Percentiles rank a stretch among this genome's conserved stretches.
These are phyloP conservation scores for Cornus controversa DNA, from an alignment of 148 eudicot species.

Conservation along the genomic window DNA sequence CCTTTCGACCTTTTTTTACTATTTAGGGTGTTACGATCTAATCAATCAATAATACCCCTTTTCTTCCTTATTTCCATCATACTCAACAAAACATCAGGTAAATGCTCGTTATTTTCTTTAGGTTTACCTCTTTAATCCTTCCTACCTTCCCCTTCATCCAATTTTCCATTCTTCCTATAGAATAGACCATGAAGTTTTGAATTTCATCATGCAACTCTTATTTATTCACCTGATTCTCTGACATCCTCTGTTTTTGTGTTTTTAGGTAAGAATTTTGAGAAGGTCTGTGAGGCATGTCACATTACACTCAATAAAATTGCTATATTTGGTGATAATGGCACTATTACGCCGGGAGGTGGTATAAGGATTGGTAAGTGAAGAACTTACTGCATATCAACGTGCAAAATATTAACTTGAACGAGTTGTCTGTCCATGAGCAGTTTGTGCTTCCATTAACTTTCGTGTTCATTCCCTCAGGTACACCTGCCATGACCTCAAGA, in stretches of 20 bases:
- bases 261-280: conserved; percentile 77
- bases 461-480: conserved; percentile 44
- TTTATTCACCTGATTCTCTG: conserved; percentile 1
- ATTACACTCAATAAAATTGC: conserved; percentile 83
- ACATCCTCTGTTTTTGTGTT: background rate
- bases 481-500: conserved; percentile 97
- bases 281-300: conserved; percentile 89
- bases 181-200: too few species aligned
- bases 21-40: too few species aligned
- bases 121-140: too few species aligned
- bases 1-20: too few species aligned
- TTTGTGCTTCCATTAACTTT: background rate
- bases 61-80: too few species aligned
- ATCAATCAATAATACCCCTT: too few species aligned
- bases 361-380: conserved; percentile 52
- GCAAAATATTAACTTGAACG: background rate
- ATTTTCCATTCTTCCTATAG: too few species aligned
- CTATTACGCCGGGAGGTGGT: conserved; percentile 76
- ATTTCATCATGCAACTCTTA: too few species aligned
- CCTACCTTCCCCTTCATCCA: too few species aligned
- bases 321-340: conserved; percentile 75
- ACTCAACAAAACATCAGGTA: too few species aligned
- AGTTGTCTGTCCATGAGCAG: background rate
- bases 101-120: too few species aligned
- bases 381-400: background rate